Evolutionary conservation across 331 rosid species (phyloP).

Genomic region (Dryas integrifolia): DNA sequence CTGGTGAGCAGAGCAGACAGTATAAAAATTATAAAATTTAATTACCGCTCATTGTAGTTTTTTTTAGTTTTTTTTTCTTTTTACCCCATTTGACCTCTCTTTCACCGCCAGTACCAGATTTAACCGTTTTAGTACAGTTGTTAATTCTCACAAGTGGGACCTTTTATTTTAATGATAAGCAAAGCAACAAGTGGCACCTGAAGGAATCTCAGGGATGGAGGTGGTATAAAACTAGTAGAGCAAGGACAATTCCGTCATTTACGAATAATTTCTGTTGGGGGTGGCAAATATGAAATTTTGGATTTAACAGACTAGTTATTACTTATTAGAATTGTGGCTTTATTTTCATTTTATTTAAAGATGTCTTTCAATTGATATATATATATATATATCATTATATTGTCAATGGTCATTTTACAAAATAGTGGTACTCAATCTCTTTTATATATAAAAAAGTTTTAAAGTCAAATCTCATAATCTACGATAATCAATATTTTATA

Average conservation of each 20-base stretch:
- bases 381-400: no score
- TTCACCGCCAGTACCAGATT: conserved; percentile 31
- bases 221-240: conserved; percentile 2
- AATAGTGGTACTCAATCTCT: no score
- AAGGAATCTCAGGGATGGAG: conserved; percentile 27
- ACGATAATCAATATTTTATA: no score
- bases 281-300: not conserved
- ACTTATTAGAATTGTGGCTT: no score
- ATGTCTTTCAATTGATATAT: no score
- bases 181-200: conserved; percentile 5
- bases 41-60: not conserved
- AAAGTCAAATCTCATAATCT: no score
- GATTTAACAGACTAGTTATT: no score
- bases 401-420: no score
- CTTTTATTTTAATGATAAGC: not conserved
- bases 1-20: conserved; percentile 27
- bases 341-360: no score
- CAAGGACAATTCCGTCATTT: conserved; percentile 7
- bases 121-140: not conserved
- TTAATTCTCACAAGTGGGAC: conserved; percentile 5
- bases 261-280: not conserved
- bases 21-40: not conserved
- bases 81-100: conserved; percentile 5
- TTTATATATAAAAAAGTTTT: no score
- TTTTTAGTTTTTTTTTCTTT: not conserved